Percentiles rank a stretch among this genome's conserved stretches.
Evolutionary conservation across 2,329 filamentous ascomycete species (phyloP).

Genomic region (Teratosphaeria destructans): DNA sequence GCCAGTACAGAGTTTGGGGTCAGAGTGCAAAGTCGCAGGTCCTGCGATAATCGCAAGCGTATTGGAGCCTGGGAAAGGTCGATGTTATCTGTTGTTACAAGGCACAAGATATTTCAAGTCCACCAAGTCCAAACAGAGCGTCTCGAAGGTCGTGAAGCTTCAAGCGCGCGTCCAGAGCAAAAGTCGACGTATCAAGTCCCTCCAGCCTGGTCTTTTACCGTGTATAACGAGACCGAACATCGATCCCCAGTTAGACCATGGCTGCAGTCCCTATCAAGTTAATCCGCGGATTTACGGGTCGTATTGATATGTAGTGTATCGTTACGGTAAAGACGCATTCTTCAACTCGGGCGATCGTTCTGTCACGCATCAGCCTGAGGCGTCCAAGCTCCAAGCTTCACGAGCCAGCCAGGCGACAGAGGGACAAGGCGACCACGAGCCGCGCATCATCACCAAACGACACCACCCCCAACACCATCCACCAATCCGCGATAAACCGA

Average conservation of each 20-base stretch:
- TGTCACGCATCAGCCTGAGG: neutral
- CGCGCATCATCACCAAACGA: neutral
- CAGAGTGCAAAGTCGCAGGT: neutral
- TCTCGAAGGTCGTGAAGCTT: neutral
- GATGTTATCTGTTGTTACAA: neutral
- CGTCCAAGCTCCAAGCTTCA: neutral
- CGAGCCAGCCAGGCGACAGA: neutral
- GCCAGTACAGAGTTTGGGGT: neutral
- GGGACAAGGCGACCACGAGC: neutral
- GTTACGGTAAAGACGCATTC: neutral
- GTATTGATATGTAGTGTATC: neutral
- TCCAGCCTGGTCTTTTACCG: neutral
- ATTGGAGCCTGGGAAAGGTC: neutral
- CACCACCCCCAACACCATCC: neutral
- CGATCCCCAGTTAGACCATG: no score
- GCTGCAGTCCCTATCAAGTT: neutral
- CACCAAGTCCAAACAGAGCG: neutral
- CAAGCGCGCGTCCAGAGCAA: neutral
- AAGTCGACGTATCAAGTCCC: neutral
- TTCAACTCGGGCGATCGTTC: neutral
- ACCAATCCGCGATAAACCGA: neutral
- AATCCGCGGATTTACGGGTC: neutral
- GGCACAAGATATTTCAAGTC: neutral
- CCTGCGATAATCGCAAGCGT: neutral
- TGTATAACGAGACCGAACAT: neutral